Evolutionary conservation across 2,329 filamentous ascomycete species (phyloP).

Genomic region (Simplicillium sp.): DNA sequence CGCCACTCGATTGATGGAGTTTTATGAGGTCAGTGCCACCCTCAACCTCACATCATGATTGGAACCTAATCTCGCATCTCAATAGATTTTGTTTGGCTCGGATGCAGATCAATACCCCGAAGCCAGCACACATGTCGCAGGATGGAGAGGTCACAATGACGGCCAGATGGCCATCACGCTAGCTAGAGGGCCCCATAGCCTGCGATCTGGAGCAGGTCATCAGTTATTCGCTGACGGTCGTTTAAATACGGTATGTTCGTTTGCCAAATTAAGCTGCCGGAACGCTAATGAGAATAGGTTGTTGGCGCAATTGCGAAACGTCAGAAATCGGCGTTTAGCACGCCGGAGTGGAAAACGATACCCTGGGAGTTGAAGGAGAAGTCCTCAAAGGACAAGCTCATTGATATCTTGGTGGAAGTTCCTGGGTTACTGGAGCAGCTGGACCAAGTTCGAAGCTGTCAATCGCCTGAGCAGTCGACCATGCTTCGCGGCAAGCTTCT

Average conservation of each 20-base stretch:
- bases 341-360: background rate
- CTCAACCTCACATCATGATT: no score
- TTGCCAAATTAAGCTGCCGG: no score
- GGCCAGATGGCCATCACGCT: conserved; percentile 2
- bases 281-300: background rate
- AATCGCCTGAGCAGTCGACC: background rate
- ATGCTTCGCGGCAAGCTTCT: background rate
- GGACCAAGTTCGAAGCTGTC: background rate
- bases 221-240: conserved; percentile 5
- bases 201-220: conserved; percentile 2
- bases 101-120: background rate
- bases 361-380: conserved; percentile 1
- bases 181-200: background rate
- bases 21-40: background rate
- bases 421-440: conserved; percentile 1
- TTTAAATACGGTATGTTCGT: conserved; percentile 2
- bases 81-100: conserved; percentile 1
- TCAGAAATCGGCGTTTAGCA: background rate
- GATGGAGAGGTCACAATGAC: conserved; percentile 3
- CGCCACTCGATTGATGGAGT: conserved; percentile 2
- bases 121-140: background rate
- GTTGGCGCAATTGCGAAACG: conserved; percentile 2
- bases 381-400: conserved; percentile 1
- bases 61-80: background rate
- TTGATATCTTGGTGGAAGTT: conserved; percentile 4